phyloP scores from a whole-genome alignment of 108 stramenopile genomes.

The Cyclotella kingstonii region DNA sequence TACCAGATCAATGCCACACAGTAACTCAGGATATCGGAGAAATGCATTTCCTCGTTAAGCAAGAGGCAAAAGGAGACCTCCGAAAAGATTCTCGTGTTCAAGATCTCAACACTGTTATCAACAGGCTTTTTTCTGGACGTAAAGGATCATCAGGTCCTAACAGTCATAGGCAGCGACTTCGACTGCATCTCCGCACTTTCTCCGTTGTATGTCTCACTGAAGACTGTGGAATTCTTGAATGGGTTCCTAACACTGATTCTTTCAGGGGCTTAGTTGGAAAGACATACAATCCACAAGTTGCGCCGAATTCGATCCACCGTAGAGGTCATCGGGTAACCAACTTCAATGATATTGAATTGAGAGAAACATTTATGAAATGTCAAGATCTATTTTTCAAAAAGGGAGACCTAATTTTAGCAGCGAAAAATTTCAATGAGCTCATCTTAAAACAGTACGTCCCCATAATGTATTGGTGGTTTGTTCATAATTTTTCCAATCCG shows the following conservation, averaged over 20 bases:
- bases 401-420: conserved; percentile 59
- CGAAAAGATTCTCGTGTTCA: conserved; percentile 98
- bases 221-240: conserved; percentile 97
- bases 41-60: conserved; percentile 95
- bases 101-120: conserved; percentile 96
- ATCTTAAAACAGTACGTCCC: conserved; percentile 76
- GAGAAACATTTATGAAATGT: conserved; percentile 58
- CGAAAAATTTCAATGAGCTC: conserved; percentile 61
- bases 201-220: conserved; percentile 97
- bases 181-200: conserved; percentile 90
- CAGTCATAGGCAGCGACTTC: conserved; percentile 48
- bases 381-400: conserved; percentile 77
- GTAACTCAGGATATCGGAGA: conserved; percentile 62
- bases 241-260: conserved; percentile 91
- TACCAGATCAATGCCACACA: conserved; percentile 12
- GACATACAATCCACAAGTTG: conserved; percentile 85
- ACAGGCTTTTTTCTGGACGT: conserved; percentile 82
- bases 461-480: conserved; percentile 95
- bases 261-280: conserved; percentile 71
- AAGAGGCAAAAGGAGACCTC: conserved; percentile 96
- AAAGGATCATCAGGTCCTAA: conserved; percentile 39
- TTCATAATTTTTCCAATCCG: conserved; percentile 91
- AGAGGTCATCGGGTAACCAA: conserved; percentile 60
- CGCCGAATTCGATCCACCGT: conserved; percentile 44
- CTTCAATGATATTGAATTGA: conserved; percentile 60